Conservation (phyloP, 192 early-diverging fungal genomes). For the Dissophora globulifera region DNA sequence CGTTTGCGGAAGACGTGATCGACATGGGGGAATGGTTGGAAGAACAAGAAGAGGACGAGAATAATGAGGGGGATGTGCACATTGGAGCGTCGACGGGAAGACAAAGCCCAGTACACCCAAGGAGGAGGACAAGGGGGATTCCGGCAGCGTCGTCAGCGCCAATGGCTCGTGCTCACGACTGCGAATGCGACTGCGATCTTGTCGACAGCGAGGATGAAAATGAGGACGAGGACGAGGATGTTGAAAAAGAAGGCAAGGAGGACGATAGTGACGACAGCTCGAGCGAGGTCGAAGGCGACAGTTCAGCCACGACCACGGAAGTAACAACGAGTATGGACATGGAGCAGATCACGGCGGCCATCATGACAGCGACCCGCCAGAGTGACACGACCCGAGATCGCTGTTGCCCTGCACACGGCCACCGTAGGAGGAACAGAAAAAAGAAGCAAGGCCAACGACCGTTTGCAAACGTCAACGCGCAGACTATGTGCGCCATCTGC, state of each 20-base stretch:
- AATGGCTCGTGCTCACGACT: background rate
- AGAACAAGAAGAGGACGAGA: background rate
- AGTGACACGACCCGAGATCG: background rate
- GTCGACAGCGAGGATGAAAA: background rate
- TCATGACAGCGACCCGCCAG: background rate
- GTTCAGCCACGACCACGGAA: no score
- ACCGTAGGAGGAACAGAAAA: background rate
- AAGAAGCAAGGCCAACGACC: constrained; percentile 16
- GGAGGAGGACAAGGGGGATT: background rate
- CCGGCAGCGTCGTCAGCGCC: background rate
- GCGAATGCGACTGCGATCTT: background rate
- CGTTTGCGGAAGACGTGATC: constrained; percentile 34
- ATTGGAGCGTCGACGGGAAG: constrained; percentile 7
- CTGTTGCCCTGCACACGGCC: background rate
- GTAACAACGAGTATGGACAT: no score
- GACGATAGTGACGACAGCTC: no score
- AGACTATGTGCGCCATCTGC: constrained; percentile 62
- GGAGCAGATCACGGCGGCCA: background rate
- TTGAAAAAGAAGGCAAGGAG: no score
- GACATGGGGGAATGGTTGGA: constrained; percentile 43
- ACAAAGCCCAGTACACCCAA: no score
- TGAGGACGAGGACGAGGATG: no score
- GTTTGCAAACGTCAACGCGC: constrained; percentile 47
- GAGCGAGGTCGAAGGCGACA: no score
- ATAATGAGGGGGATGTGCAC: background rate